Percentiles rank a stretch among this genome's conserved stretches.
Conservation (phyloP, 805 yeast genomes). For the Tetrapisispora taiwanensis region DNA sequence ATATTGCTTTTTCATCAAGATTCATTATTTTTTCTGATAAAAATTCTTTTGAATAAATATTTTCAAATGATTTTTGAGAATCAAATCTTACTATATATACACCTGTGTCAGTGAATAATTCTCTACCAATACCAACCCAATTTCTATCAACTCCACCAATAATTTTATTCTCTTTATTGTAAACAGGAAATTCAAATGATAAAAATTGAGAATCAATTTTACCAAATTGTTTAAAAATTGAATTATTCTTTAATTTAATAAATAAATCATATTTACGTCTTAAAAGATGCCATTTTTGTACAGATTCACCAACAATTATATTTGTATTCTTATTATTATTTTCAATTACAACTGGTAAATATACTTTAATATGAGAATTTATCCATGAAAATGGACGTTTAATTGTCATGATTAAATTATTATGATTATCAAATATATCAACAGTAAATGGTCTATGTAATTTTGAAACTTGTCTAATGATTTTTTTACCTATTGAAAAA, state of each 20-base stretch:
- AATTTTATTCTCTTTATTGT: constrained; percentile 45
- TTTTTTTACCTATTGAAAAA: constrained; percentile 50
- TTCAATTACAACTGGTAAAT: constrained; percentile 39
- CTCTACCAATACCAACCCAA: constrained; percentile 93
- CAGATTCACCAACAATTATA: constrained; percentile 65
- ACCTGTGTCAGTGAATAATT: constrained; percentile 89
- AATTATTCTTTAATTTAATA: constrained; percentile 25
- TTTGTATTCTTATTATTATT: constrained; percentile 20
- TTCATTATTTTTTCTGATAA: constrained; percentile 38
- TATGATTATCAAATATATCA: constrained; percentile 57
- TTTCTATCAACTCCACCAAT: constrained; percentile 78
- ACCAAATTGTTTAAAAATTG: constrained; percentile 58
- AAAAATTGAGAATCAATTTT: constrained; percentile 78
- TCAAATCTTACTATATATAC: constrained; percentile 83
- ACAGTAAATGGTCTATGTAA: constrained; percentile 80
- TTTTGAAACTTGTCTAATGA: constrained; percentile 76
- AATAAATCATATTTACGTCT: constrained; percentile 80
- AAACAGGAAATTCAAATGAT: constrained; percentile 76
- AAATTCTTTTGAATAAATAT: constrained; percentile 38
- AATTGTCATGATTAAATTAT: constrained; percentile 52
- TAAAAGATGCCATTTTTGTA: constrained; percentile 94
- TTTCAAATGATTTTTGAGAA: constrained; percentile 49
- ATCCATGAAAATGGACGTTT: constrained; percentile 79
- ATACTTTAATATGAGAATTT: constrained; percentile 75
- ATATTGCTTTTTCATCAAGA: constrained; percentile 73